These are phyloP conservation scores for Dendrobium huoshanense DNA, from an alignment of 106 monocot species.

Conservation along the genomic window DNA sequence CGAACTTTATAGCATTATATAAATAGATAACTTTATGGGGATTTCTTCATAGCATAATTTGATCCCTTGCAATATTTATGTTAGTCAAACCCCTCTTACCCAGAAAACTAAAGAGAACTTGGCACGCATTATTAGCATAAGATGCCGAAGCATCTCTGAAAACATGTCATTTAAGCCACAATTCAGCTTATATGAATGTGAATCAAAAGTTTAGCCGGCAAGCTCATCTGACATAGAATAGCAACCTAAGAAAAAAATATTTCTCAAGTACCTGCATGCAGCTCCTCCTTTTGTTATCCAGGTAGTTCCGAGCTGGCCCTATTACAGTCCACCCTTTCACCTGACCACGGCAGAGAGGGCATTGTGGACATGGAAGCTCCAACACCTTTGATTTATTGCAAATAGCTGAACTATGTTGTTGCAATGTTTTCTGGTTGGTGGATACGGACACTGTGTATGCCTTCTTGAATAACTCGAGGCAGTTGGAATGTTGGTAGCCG, in stretches of 20 bases:
- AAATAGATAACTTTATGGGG: too few relatives aligned
- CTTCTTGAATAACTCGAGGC: conserved; percentile 12
- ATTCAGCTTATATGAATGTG: too few relatives aligned
- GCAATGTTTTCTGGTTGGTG: neutral
- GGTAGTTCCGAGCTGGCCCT: conserved; percentile 3
- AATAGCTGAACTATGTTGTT: neutral
- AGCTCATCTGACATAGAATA: neutral
- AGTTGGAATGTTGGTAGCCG: conserved; percentile 9
- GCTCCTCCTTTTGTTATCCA: conserved; percentile 9
- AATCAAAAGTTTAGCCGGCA: too few relatives aligned
- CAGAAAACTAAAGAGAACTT: too few relatives aligned
- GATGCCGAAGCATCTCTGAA: too few relatives aligned
- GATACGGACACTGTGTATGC: neutral
- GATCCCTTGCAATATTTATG: too few relatives aligned
- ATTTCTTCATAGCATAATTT: too few relatives aligned
- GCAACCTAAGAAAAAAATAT: neutral
- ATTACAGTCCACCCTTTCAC: conserved; percentile 8
- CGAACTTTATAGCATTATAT: too few relatives aligned
- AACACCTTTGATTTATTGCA: neutral
- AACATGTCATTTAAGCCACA: too few relatives aligned
- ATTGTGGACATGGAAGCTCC: conserved; percentile 6
- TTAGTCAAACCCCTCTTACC: too few relatives aligned
- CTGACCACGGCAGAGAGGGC: conserved; percentile 11
- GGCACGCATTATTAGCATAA: too few relatives aligned
- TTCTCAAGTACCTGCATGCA: neutral